Conservation (phyloP, 2,329 filamentous ascomycete genomes). For the Escovopsis sp. region DNA sequence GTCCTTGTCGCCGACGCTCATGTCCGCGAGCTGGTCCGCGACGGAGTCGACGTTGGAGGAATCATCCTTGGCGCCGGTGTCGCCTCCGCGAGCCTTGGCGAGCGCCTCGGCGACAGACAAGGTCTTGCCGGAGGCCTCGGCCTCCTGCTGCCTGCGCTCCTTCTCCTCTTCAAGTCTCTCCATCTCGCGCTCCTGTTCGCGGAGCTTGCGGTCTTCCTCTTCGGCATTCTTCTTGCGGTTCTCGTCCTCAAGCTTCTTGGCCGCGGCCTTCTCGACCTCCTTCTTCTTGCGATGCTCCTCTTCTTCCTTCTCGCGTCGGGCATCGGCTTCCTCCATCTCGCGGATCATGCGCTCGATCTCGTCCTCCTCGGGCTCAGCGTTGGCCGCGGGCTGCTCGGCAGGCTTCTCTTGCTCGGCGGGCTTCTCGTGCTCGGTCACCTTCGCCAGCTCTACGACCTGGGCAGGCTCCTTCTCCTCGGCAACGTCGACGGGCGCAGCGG, state of each 20-base stretch:
- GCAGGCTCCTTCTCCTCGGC: conserved; percentile 12
- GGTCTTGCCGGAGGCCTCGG: conserved; percentile 34
- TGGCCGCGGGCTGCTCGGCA: conserved; percentile 14
- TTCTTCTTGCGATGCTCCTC: conserved; percentile 32
- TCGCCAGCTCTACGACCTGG: conserved; percentile 9
- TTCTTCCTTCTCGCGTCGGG: conserved; percentile 33
- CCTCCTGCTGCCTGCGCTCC: conserved; percentile 38
- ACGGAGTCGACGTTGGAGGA: conserved; percentile 24
- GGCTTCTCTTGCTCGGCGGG: conserved; percentile 11
- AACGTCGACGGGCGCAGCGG: conserved; percentile 7
- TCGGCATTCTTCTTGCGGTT: conserved; percentile 31
- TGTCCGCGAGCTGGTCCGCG: conserved; percentile 34
- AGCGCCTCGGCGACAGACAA: conserved; percentile 38
- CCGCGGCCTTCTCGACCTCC: conserved; percentile 29
- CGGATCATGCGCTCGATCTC: conserved; percentile 45
- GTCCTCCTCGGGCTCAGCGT: conserved; percentile 30
- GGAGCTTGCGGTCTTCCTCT: conserved; percentile 50
- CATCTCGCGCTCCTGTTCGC: conserved; percentile 59
- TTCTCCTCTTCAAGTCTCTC: conserved; percentile 59
- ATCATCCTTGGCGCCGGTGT: conserved; percentile 21
- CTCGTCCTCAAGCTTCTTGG: conserved; percentile 36
- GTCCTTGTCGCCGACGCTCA: conserved; percentile 34
- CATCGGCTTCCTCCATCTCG: conserved; percentile 46
- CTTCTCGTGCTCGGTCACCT: conserved; percentile 16
- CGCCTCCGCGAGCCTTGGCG: conserved; percentile 21